Conservation (phyloP, 805 yeast species). For the Metschnikowia aberdeeniae region DNA sequence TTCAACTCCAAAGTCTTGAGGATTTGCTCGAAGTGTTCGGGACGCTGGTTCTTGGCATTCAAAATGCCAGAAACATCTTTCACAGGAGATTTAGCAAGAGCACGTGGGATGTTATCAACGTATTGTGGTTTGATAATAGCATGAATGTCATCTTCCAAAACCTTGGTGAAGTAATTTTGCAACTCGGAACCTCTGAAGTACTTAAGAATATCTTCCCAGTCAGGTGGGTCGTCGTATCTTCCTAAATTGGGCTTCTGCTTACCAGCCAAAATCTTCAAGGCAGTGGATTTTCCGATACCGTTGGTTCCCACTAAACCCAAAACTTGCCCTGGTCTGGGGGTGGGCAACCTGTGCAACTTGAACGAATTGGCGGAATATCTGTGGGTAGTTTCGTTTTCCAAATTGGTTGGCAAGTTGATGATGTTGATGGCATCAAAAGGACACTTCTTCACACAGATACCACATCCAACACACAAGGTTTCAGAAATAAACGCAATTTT, state of each 20-base stretch:
- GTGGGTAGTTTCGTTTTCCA: slow-evolving; percentile 90
- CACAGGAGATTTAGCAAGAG: slow-evolving; percentile 80
- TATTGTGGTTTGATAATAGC: slow-evolving; percentile 99
- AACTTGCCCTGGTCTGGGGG: slow-evolving; percentile 99
- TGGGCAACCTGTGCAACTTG: slow-evolving; percentile 94
- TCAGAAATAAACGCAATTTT: slow-evolving; percentile 96
- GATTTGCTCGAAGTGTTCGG: slow-evolving; percentile 59
- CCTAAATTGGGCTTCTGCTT: slow-evolving; percentile 97
- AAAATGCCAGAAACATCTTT: slow-evolving; percentile 83
- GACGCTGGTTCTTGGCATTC: slow-evolving; percentile 72
- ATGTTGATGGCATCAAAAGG: slow-evolving; percentile 97
- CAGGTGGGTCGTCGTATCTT: slow-evolving; percentile 91
- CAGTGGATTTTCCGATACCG: slow-evolving; percentile 99
- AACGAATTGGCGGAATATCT: slow-evolving; percentile 97
- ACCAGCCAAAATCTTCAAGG: slow-evolving; percentile 93
- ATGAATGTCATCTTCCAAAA: slow-evolving; percentile 88
- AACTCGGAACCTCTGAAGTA: slow-evolving; percentile 96
- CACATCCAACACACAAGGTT: slow-evolving; percentile 95
- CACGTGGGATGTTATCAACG: slow-evolving; percentile 96
- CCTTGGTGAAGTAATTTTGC: slow-evolving; percentile 92
- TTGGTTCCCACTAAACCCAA: slow-evolving; percentile 96
- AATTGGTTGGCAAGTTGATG: slow-evolving; percentile 92
- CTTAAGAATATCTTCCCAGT: slow-evolving; percentile 89
- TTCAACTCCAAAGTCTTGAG: slow-evolving; percentile 69
- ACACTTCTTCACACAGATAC: slow-evolving; percentile 98